A percentile compares a stretch with the other conserved stretches of the same genome.
phyloP scores from a whole-genome alignment of 768 basidiomycete species.

The Russula emetica region DNA sequence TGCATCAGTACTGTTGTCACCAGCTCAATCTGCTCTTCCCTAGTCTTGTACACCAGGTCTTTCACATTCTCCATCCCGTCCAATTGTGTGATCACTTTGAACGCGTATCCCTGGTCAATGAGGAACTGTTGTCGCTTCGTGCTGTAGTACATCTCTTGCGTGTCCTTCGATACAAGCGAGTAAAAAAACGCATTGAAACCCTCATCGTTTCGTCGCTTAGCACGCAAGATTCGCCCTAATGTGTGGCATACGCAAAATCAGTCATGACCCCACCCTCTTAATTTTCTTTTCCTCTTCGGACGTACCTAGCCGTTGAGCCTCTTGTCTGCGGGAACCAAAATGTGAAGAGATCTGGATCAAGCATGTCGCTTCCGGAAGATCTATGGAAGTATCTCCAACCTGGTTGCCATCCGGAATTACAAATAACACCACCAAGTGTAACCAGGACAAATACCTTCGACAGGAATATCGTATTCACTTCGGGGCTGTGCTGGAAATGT shows the following conservation, averaged over 20 bases:
- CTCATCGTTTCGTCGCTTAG: conserved; percentile 96
- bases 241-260: conserved; percentile 7
- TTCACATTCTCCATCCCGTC: conserved; percentile 85
- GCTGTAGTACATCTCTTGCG: conserved; percentile 99
- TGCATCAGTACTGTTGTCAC: conserved; percentile 89
- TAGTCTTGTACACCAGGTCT: conserved; percentile 86
- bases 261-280: background rate
- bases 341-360: conserved; percentile 99
- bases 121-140: conserved; percentile 98
- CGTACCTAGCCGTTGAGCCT: conserved; percentile 90
- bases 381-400: conserved; percentile 99
- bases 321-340: conserved; percentile 96
- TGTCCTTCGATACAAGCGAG: conserved; percentile 97
- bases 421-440: conserved; percentile 22
- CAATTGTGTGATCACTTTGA: conserved; percentile 98
- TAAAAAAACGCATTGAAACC: conserved; percentile 99
- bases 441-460: conserved; percentile 59
- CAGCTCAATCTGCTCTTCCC: conserved; percentile 93
- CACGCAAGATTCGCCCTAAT: conserved; percentile 88
- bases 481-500: conserved; percentile 91
- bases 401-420: conserved; percentile 33
- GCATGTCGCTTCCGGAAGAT: conserved; percentile 97
- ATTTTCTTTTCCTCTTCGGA: conserved; percentile 4
- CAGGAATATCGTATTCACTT: conserved; percentile 96
- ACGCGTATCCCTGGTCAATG: conserved; percentile 98